These are phyloP conservation scores for Tillandsia leiboldiana DNA, from an alignment of 176 grass and related monocot genomes.

Conservation along the genomic window DNA sequence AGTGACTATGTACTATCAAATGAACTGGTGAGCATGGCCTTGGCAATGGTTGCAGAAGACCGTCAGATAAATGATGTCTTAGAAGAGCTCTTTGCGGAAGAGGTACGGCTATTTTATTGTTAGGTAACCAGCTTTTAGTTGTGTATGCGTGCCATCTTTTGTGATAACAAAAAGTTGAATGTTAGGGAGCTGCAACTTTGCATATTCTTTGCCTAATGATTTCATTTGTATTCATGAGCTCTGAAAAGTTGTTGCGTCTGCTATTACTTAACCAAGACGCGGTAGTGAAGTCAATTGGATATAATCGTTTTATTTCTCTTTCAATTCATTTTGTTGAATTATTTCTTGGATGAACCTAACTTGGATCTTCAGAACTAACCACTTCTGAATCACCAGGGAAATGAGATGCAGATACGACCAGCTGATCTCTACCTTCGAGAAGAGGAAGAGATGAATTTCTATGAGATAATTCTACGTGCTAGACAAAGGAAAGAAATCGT, in stretches of 20 bases:
- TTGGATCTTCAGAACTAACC: conserved; percentile 1
- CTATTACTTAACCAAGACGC: too few relatives aligned
- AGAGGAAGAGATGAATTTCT: conserved; percentile 65
- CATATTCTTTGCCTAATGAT: background rate
- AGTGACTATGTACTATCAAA: conserved; percentile 80
- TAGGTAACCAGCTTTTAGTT: background rate
- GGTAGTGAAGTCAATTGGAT: too few relatives aligned
- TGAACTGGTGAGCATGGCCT: conserved; percentile 76
- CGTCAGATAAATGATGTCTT: conserved; percentile 69
- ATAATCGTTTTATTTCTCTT: background rate
- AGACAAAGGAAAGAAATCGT: conserved; percentile 73
- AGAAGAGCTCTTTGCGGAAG: conserved; percentile 65
- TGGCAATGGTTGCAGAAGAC: conserved; percentile 75
- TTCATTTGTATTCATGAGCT: too few relatives aligned
- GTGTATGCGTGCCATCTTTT: background rate
- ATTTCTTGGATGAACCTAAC: background rate
- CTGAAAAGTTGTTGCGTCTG: too few relatives aligned
- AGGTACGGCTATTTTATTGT: conserved; percentile 27
- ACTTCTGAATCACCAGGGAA: conserved; percentile 31
- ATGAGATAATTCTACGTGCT: conserved; percentile 54
- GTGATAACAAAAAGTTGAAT: background rate
- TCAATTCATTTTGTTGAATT: background rate
- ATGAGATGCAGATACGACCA: conserved; percentile 54
- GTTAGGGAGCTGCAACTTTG: background rate
- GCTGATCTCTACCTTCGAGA: conserved; percentile 47